These are phyloP conservation scores for Litsea cubeba DNA, from an alignment of 164 flowering plant species.

Conservation along the genomic window DNA sequence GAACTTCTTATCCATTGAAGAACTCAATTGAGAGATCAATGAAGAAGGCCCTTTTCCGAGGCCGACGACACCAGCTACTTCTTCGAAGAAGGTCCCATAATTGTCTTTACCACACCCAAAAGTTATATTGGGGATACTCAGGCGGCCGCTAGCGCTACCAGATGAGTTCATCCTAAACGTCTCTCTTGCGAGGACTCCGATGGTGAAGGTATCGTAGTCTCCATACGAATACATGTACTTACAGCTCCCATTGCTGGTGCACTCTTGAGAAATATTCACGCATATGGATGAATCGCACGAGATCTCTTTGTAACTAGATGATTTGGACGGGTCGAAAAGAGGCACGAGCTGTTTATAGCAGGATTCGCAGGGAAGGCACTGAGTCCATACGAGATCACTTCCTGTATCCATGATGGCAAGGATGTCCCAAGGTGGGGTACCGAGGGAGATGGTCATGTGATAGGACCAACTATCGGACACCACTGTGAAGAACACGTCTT, in stretches of 20 bases:
- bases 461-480: conserved; percentile 49
- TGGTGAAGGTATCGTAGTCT: conserved; percentile 24
- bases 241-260: conserved; percentile 7
- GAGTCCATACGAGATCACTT: conserved; percentile 86
- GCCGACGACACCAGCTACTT: conserved; percentile 46
- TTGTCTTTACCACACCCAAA: conserved; percentile 59
- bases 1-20: conserved; percentile 37
- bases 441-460: conserved; percentile 51
- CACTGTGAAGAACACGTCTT: conserved; percentile 3
- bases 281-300: conserved; percentile 30
- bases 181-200: conserved; percentile 39
- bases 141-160: not conserved
- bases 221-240: conserved; percentile 25
- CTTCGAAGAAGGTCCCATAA: conserved; percentile 24
- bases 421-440: conserved; percentile 54
- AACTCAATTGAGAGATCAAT: conserved; percentile 29
- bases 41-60: conserved; percentile 49
- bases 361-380: conserved; percentile 62
- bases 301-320: conserved; percentile 31
- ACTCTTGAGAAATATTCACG: not conserved
- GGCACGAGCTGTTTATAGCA: conserved; percentile 58
- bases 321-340: conserved; percentile 35
- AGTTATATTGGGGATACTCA: conserved; percentile 5
- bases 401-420: conserved; percentile 74
- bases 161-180: conserved; percentile 30